These are phyloP conservation scores for Kazachstania kunashirensis DNA, from an alignment of 805 yeast species.

Conservation along the genomic window DNA sequence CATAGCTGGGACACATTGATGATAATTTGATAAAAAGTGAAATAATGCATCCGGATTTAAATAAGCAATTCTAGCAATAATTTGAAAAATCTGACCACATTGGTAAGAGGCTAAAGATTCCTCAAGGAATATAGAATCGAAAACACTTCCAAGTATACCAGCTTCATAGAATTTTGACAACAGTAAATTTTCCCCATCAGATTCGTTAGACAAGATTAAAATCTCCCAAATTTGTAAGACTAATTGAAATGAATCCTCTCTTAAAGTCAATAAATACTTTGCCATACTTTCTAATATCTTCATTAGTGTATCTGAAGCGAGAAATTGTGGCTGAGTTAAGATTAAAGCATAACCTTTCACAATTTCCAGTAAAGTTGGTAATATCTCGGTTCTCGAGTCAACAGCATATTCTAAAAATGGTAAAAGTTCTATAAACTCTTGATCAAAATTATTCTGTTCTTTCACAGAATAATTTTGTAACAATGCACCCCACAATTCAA, in stretches of 20 bases:
- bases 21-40: conserved; percentile 23
- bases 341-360: conserved; percentile 52
- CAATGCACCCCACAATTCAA: conserved; percentile 69
- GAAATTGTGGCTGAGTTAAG: conserved; percentile 32
- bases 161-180: conserved; percentile 22
- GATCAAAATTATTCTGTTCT: conserved; percentile 20
- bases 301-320: conserved; percentile 20
- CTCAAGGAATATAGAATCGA: conserved; percentile 24
- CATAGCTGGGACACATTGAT: conserved; percentile 15
- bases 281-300: conserved; percentile 40
- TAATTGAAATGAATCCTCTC: conserved; percentile 57
- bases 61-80: conserved; percentile 31
- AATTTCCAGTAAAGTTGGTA: conserved; percentile 53
- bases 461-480: conserved; percentile 49
- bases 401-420: conserved; percentile 50
- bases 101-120: conserved; percentile 26
- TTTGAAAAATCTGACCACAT: conserved; percentile 28
- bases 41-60: conserved; percentile 27
- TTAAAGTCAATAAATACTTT: conserved; percentile 46
- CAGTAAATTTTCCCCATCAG: conserved; percentile 16
- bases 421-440: conserved; percentile 37
- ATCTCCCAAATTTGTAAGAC: conserved; percentile 35
- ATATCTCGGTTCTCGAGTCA: conserved; percentile 61
- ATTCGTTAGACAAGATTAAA: conserved; percentile 19
- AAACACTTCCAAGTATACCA: conserved; percentile 19